Evolutionary conservation across 257 asterid species (phyloP).

Genomic region (Nicotiana tomentosiformis): DNA sequence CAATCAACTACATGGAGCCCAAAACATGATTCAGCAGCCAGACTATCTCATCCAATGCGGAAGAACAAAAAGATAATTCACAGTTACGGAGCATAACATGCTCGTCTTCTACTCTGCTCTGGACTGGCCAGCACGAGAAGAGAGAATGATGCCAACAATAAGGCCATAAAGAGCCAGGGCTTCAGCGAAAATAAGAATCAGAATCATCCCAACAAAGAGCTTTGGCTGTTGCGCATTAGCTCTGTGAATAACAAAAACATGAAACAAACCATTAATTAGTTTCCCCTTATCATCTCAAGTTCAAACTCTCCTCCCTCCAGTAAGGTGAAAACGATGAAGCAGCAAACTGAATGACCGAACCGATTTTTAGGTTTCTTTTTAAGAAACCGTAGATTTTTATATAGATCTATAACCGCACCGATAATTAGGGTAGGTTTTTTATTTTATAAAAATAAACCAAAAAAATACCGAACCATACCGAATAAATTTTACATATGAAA

Average conservation of each 20-base stretch:
- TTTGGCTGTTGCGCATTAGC: conserved; percentile 63
- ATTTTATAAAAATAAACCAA: too few species aligned
- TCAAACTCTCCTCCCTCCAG: background rate
- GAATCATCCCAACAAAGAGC: conserved; percentile 59
- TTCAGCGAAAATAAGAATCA: conserved; percentile 51
- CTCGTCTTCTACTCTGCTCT: conserved; percentile 42
- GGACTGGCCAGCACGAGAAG: conserved; percentile 65
- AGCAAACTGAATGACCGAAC: background rate
- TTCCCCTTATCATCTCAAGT: background rate
- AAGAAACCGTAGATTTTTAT: too few species aligned
- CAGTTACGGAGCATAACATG: background rate
- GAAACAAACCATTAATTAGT: background rate
- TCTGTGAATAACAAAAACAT: conserved; percentile 24
- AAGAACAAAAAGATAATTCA: conserved; percentile 16
- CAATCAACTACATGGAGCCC: conserved; percentile 17
- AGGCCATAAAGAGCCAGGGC: conserved; percentile 59
- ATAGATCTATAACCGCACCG: too few species aligned
- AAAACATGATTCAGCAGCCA: conserved; percentile 19
- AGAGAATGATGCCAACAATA: conserved; percentile 58
- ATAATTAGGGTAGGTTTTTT: too few species aligned
- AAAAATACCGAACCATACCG: too few species aligned
- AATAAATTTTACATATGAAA: too few species aligned
- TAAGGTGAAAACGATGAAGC: background rate
- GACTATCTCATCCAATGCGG: conserved; percentile 19
- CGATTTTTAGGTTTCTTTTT: too few species aligned